Evolutionary conservation across 2,329 filamentous ascomycete genomes (phyloP).

Genomic region (Colletotrichum lentis): DNA sequence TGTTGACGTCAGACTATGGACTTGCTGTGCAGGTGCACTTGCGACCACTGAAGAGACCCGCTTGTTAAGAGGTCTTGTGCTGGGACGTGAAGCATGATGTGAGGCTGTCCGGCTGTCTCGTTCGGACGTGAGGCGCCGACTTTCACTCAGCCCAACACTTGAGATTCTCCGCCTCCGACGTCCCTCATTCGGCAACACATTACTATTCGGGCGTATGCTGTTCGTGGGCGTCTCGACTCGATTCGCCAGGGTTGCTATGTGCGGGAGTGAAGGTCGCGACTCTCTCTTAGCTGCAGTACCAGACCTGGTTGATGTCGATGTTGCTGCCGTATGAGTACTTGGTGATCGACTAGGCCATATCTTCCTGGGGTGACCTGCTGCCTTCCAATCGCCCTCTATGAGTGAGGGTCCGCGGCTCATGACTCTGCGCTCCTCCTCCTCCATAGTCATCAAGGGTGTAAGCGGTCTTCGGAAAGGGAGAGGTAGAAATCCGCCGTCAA

Average conservation of each 20-base stretch:
- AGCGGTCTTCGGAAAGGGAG: not conserved
- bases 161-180: conserved; percentile 8
- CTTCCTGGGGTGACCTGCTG: conserved; percentile 2
- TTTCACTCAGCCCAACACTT: not conserved
- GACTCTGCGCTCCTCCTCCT: conserved; percentile 27
- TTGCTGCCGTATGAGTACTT: not conserved
- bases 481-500: not conserved
- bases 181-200: conserved; percentile 24
- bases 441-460: conserved; percentile 30
- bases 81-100: not conserved
- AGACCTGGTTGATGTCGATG: not conserved
- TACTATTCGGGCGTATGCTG: conserved; percentile 10
- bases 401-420: conserved; percentile 7
- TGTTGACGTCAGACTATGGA: not conserved
- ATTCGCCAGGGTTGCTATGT: not conserved
- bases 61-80: conserved; percentile 6
- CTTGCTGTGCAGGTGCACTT: not conserved
- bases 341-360: not conserved
- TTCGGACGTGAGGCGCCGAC: not conserved
- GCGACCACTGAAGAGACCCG: not conserved
- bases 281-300: not conserved
- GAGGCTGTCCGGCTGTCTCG: conserved; percentile 4
- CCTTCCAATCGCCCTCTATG: conserved; percentile 5
- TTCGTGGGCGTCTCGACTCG: not conserved
- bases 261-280: not conserved